phyloP scores from a whole-genome alignment of 2,329 filamentous ascomycete species.

The Drechslerella dactyloides region DNA sequence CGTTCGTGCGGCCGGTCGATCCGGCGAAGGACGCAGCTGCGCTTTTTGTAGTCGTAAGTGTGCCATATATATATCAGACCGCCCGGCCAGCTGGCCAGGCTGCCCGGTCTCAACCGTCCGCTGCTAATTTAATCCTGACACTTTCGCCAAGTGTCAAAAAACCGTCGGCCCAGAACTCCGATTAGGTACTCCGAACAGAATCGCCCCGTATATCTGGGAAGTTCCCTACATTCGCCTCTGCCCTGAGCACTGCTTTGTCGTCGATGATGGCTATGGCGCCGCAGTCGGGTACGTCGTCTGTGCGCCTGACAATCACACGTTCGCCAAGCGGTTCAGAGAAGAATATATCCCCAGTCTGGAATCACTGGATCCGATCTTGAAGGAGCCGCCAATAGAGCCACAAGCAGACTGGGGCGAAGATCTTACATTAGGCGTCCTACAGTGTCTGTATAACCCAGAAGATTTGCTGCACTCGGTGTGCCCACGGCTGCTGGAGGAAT shows the following conservation, averaged over 20 bases:
- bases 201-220: slow-evolving; percentile 54
- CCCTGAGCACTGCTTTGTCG: slow-evolving; percentile 56
- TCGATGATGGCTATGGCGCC: slow-evolving; percentile 56
- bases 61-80: slow-evolving; percentile 1
- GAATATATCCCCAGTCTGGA: slow-evolving; percentile 55
- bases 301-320: slow-evolving; percentile 54
- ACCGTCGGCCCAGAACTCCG: slow-evolving; percentile 49
- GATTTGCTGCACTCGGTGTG: slow-evolving; percentile 28
- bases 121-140: slow-evolving; percentile 5
- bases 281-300: slow-evolving; percentile 59
- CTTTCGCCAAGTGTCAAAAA: slow-evolving; percentile 40
- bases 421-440: slow-evolving; percentile 48
- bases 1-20: slow-evolving; percentile 40
- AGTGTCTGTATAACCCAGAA: slow-evolving; percentile 34
- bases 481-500: slow-evolving; percentile 52
- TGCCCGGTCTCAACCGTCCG: not conserved
- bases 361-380: slow-evolving; percentile 37
- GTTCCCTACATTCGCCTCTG: slow-evolving; percentile 56
- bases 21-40: slow-evolving; percentile 36
- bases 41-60: slow-evolving; percentile 44
- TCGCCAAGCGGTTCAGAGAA: slow-evolving; percentile 55
- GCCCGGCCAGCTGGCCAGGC: not conserved
- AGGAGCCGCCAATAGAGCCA: slow-evolving; percentile 36
- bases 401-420: slow-evolving; percentile 51
- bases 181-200: slow-evolving; percentile 29